A percentile compares a stretch with the other conserved stretches of the same genome.
Conservation (phyloP, 148 eudicot genomes). For the Limonium bicolor region DNA sequence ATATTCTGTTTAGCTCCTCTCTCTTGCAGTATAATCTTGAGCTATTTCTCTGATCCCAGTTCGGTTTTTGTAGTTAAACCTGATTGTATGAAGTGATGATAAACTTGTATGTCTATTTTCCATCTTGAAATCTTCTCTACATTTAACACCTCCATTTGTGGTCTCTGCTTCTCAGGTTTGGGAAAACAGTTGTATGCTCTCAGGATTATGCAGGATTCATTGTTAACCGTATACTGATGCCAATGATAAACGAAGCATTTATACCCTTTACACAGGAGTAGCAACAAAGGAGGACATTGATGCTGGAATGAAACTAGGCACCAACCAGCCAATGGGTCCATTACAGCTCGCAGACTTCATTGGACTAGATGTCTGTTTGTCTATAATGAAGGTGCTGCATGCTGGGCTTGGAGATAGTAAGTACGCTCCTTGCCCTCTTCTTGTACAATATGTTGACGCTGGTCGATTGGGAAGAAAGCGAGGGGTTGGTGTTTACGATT, state of each 20-base stretch:
- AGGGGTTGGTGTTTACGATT: conserved; percentile 68
- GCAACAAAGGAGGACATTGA: conserved; percentile 93
- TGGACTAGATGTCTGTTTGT: conserved; percentile 84
- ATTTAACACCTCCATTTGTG: too few species aligned
- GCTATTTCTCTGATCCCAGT: too few species aligned
- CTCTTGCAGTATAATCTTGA: too few species aligned
- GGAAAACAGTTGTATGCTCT: conserved; percentile 71
- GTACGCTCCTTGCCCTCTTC: conserved; percentile 85
- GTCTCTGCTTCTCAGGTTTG: conserved; percentile 53
- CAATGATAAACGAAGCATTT: conserved; percentile 93
- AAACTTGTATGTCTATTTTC: too few species aligned
- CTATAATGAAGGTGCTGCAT: conserved; percentile 69
- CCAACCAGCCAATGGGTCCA: conserved; percentile 95
- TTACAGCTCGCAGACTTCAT: conserved; percentile 85
- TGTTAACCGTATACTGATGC: conserved; percentile 81
- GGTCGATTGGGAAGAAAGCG: conserved; percentile 73
- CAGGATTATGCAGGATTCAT: conserved; percentile 74
- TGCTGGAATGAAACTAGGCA: conserved; percentile 80
- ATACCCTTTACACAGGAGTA: conserved; percentile 70
- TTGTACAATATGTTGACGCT: conserved; percentile 83
- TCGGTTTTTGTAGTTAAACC: too few species aligned
- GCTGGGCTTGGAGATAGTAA: conserved; percentile 71
- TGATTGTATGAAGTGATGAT: too few species aligned
- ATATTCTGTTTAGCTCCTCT: too few species aligned
- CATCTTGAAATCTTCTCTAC: too few species aligned